Evolutionary conservation across 2,329 filamentous ascomycete species (phyloP).

Genomic region (Venturia aucupariae): DNA sequence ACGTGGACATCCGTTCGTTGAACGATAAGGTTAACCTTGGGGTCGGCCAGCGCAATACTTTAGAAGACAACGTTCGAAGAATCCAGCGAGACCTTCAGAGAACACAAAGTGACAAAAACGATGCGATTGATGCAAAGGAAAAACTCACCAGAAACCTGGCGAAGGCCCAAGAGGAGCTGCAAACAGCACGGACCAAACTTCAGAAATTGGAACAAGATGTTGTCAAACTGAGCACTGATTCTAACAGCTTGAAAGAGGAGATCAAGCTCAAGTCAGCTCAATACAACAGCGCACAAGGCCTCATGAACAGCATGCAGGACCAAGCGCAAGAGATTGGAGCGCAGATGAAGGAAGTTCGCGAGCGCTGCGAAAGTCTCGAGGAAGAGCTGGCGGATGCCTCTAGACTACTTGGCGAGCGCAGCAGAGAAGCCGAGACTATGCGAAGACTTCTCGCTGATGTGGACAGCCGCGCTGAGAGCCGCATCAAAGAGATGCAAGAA

Average conservation of each 20-base stretch:
- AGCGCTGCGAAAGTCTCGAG: conserved; percentile 75
- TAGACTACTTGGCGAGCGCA: conserved; percentile 75
- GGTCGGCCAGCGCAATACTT: conserved; percentile 57
- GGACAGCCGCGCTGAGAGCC: conserved; percentile 69
- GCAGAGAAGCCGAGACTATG: conserved; percentile 92
- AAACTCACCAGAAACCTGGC: conserved; percentile 61
- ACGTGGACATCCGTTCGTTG: conserved; percentile 65
- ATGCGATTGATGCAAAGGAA: conserved; percentile 64
- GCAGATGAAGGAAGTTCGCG: conserved; percentile 82
- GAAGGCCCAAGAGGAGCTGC: conserved; percentile 63
- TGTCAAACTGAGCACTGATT: conserved; percentile 58
- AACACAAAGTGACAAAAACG: conserved; percentile 69
- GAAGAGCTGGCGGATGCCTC: conserved; percentile 89
- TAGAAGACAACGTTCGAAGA: conserved; percentile 70
- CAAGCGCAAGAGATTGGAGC: conserved; percentile 80
- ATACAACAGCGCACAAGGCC: conserved; percentile 72
- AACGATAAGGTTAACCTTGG: conserved; percentile 72
- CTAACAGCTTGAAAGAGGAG: conserved; percentile 63
- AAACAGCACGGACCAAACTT: conserved; percentile 45
- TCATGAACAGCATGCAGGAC: conserved; percentile 88
- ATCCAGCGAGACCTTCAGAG: conserved; percentile 69
- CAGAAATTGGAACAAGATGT: conserved; percentile 68
- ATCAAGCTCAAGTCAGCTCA: conserved; percentile 76
- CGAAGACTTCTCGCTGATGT: conserved; percentile 77
- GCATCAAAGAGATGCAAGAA: conserved; percentile 80